Base-by-base conservation (phyloP, 345 rosid genomes). In the Euclidium syriacum region DNA sequence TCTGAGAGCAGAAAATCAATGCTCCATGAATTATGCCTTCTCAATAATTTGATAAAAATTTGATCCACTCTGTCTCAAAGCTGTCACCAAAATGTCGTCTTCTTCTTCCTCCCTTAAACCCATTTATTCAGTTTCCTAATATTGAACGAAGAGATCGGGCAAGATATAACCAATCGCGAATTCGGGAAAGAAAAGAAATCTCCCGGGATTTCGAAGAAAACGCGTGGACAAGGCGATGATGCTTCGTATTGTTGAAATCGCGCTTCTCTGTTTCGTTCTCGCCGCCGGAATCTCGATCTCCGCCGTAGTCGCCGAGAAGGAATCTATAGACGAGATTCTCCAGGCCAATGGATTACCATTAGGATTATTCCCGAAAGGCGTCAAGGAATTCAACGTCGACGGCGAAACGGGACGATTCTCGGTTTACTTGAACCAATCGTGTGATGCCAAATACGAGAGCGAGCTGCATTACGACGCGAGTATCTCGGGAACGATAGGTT, bases 361-460 rank as follows among this genome's bases (percentile, higher is more conserved):
- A 64, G 98, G 98, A 14, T 52, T 91, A 27, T 78, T 91, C 10
- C 96, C 98, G 0, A 86, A 80, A 52, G 96, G 96, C 2, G 83
- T 88, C 33, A 82, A 50, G 44, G 73, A 73, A 10, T 91, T 88
- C 62, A 34, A 15, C 24, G 24, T 83, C 27, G 82, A 86, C 47
- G 65, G 26, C 10, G 76, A 55, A 9, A 53, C 75, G 34, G 95
- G 98, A 20, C 65, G 52, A 17, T 88, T 91, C 79, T 82, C 83
- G 76, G 86, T 79, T n/a, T 77, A 81, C 61, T 46, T 91, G 49
- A 91, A 88, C 41, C 84, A 83, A 67, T 87, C 90, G 19, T 91
- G 98, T 64, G 82, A 85, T 52, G 95, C 96, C 22, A 85, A 85
- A 67, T 91, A 83, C 58, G 98, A 88, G 76, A 86, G 80, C 41